Evolutionary conservation across 805 yeast species (phyloP).

Genomic region (Candida sithepensis): DNA sequence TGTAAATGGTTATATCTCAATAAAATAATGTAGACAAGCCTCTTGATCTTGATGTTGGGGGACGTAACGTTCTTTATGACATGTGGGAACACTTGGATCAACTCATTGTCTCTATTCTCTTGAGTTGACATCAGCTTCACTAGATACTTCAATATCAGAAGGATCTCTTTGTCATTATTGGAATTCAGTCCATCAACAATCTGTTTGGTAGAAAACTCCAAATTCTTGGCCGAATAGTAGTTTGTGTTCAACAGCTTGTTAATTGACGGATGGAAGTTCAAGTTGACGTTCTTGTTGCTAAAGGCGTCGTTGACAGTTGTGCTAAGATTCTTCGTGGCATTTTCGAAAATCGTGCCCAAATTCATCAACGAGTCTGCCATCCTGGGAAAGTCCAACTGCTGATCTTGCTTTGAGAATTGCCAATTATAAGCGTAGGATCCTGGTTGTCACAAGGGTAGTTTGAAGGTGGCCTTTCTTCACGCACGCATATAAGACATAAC

Average conservation of each 20-base stretch:
- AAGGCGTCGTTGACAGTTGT: constrained; percentile 84
- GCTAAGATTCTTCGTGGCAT: constrained; percentile 73
- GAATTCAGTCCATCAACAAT: constrained; percentile 65
- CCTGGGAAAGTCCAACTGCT: background rate
- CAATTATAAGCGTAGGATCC: no score
- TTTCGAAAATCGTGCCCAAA: constrained; percentile 69
- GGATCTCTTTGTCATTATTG: constrained; percentile 59
- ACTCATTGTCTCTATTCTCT: constrained; percentile 33
- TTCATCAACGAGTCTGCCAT: constrained; percentile 21
- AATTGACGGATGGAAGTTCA: constrained; percentile 18
- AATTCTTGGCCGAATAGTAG: constrained; percentile 17
- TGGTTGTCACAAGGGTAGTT: no score
- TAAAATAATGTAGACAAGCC: constrained; percentile 73
- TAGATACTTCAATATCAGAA: constrained; percentile 57
- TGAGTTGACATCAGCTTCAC: constrained; percentile 37
- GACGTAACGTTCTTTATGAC: constrained; percentile 86
- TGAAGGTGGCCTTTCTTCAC: no score
- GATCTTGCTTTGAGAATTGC: no score
- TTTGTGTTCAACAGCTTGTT: constrained; percentile 20
- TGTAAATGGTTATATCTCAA: constrained; percentile 74
- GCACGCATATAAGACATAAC: no score
- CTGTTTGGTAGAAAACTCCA: constrained; percentile 54
- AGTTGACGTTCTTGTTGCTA: constrained; percentile 9
- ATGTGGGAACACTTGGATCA: constrained; percentile 64
- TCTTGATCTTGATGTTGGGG: constrained; percentile 56